phyloP scores from a whole-genome alignment of 2,329 filamentous ascomycete genomes.

The Exophiala sp. region DNA sequence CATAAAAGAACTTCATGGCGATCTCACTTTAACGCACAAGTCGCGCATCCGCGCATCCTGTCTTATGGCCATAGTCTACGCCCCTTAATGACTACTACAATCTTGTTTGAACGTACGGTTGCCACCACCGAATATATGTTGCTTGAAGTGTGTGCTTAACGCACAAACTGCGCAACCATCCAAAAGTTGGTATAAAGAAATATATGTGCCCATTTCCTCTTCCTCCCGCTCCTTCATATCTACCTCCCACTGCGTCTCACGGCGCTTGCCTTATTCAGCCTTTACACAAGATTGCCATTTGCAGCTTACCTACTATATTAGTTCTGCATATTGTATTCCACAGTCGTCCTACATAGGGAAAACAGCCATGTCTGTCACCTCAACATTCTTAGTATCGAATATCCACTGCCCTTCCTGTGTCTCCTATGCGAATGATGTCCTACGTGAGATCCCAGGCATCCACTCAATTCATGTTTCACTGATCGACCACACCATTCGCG shows the following conservation, averaged over 20 bases:
- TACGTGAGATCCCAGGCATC: conserved; percentile 34
- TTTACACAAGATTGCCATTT: neutral
- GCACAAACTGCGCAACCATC: conserved; percentile 20
- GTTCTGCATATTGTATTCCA: neutral
- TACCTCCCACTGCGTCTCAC: neutral
- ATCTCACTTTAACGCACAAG: conserved; percentile 20
- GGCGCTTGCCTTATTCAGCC: conserved; percentile 1
- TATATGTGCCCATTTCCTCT: no score
- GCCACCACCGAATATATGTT: no score
- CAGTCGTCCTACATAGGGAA: neutral
- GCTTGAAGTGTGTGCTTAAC: conserved; percentile 6
- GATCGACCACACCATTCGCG: conserved; percentile 40
- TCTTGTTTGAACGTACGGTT: no score
- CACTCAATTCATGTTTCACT: conserved; percentile 41
- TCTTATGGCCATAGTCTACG: neutral
- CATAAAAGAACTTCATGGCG: no score
- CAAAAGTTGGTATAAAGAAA: conserved; percentile 1
- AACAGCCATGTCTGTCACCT: conserved; percentile 27
- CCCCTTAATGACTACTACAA: neutral
- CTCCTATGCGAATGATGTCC: conserved; percentile 41
- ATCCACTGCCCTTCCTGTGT: conserved; percentile 47
- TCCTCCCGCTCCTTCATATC: neutral
- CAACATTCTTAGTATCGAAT: conserved; percentile 43
- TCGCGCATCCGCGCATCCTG: conserved; percentile 10
- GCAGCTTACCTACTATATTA: neutral